These are phyloP conservation scores for Saccharata proteae DNA, from an alignment of 2,329 filamentous ascomycete genomes.

Conservation along the genomic window DNA sequence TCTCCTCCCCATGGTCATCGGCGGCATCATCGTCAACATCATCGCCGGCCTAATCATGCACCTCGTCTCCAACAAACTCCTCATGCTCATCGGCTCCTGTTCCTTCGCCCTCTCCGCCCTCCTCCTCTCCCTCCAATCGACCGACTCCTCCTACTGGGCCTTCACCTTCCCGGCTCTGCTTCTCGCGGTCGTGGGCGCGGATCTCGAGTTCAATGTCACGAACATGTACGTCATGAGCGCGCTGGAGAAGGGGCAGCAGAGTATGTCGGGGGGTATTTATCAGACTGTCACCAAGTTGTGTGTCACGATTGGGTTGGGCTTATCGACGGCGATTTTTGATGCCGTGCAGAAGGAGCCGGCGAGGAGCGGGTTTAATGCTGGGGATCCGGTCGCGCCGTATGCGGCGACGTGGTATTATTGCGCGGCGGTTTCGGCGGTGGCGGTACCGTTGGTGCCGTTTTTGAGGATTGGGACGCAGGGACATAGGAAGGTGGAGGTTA, in stretches of 20 bases:
- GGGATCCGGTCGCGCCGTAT: slow-evolving; percentile 37
- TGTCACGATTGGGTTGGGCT: slow-evolving; percentile 47
- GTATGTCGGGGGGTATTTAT: slow-evolving; percentile 55
- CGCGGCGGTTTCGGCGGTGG: slow-evolving; percentile 30
- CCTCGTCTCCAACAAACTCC: slow-evolving; percentile 49
- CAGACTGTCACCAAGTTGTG: slow-evolving; percentile 53
- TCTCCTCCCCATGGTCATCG: slow-evolving; percentile 53
- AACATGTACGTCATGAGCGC: slow-evolving; percentile 63
- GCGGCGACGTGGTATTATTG: slow-evolving; percentile 41
- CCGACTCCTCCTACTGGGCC: slow-evolving; percentile 50
- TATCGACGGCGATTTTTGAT: slow-evolving; percentile 50
- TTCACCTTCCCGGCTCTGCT: slow-evolving; percentile 51
- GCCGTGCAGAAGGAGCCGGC: slow-evolving; percentile 23
- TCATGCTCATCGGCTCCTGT: slow-evolving; percentile 43
- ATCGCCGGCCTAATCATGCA: slow-evolving; percentile 51
- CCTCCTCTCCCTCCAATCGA: slow-evolving; percentile 45
- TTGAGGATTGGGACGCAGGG: slow-evolving; percentile 44
- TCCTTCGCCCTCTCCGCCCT: slow-evolving; percentile 36
- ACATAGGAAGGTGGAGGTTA: slow-evolving; percentile 20
- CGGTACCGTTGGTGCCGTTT: slow-evolving; percentile 39
- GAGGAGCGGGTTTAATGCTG: slow-evolving; percentile 28
- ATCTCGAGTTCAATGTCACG: slow-evolving; percentile 58
- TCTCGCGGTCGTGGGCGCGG: slow-evolving; percentile 52
- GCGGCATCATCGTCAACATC: slow-evolving; percentile 51
- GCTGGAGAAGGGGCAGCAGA: slow-evolving; percentile 50